Base-by-base conservation (phyloP, 1,139 yeast genomes). In the Suhomyces panamericanus region DNA sequence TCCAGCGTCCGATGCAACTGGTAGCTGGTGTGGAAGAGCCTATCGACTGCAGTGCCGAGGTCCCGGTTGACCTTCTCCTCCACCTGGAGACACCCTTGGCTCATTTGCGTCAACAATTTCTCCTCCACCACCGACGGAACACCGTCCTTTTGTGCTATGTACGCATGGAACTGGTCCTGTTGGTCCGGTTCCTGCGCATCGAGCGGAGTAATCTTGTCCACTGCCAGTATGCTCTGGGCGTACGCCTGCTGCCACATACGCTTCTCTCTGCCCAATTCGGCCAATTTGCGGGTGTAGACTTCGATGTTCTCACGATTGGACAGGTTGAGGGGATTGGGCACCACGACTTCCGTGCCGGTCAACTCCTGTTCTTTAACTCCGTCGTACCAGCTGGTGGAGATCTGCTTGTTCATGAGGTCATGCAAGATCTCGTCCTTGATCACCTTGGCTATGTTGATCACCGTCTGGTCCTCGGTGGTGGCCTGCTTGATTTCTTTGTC, bases 311-410 rank as follows among this genome's bases (percentile, higher is more conserved):
- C 46, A 13, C 32, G 30, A 30, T 55, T 55, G 20, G 50, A 36
- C 3, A 39, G 38, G 32, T 55, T 55, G 31, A 49, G 46, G 4
- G 57, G 56, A 35, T 55, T 55, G 29, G 56, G 55, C 2, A 54
- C 50, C n/a, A 48, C 43, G 22, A 55, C 58, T 39, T 60, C 60
- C 45, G 62, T 52, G 39, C 62, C 54, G 7, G 60, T 50, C 14
- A 60, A 42, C 7, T 53, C 62, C 2, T 53, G 60, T 4, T 58
- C 63, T 1, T 58, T 65, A 2, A 62, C 59, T 22, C 74, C 62
- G 44, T 69, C 70, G 72, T 85, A 83, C 95, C 95, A 87, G 56
- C 86, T 81, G 6, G 85, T 77, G 32, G 78, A 69, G 14, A 86
- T 70, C 43, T 72, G 72, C 12, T 88, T 87, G 32, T 80, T 78